Evolutionary conservation across 305 asterid genomes (phyloP).

Genomic region (Fraxinus platypoda): DNA sequence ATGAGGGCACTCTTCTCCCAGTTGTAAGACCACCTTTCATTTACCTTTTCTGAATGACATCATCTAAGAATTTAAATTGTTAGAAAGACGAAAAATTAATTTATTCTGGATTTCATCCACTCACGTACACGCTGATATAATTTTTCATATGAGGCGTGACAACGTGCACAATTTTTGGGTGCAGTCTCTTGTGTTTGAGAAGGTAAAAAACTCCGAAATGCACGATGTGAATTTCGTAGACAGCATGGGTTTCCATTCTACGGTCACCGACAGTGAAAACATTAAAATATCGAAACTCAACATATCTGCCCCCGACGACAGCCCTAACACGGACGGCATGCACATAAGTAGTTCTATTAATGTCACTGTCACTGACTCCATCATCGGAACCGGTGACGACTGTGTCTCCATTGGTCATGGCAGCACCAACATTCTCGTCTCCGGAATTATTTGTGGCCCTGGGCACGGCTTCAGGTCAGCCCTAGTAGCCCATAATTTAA

Average conservation of each 20-base stretch:
- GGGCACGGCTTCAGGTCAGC: slow-evolving; percentile 85
- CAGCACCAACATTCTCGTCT: slow-evolving; percentile 24
- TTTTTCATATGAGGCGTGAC: not conserved
- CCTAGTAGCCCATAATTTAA: not conserved
- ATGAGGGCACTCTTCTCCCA: slow-evolving; percentile 2
- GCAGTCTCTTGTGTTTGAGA: slow-evolving; percentile 40
- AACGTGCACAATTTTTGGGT: not conserved
- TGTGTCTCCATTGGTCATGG: slow-evolving; percentile 70
- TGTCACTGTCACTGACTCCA: slow-evolving; percentile 33
- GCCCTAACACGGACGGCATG: slow-evolving; percentile 84
- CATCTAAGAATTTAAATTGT: not conserved
- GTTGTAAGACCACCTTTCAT: not conserved
- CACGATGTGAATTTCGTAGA: slow-evolving; percentile 40
- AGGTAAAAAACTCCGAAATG: slow-evolving; percentile 26
- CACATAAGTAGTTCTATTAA: slow-evolving; percentile 46
- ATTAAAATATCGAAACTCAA: slow-evolving; percentile 27
- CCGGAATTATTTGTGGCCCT: slow-evolving; percentile 57
- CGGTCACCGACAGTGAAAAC: slow-evolving; percentile 37
- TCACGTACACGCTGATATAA: not conserved
- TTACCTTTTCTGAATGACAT: not conserved
- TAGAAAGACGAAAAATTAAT: not conserved
- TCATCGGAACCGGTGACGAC: slow-evolving; percentile 74
- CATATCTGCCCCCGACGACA: slow-evolving; percentile 55
- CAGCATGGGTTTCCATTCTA: slow-evolving; percentile 66
- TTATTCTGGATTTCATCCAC: not conserved